These are phyloP conservation scores for Fusarium humuli DNA, from an alignment of 2,329 filamentous ascomycete species.

Conservation along the genomic window DNA sequence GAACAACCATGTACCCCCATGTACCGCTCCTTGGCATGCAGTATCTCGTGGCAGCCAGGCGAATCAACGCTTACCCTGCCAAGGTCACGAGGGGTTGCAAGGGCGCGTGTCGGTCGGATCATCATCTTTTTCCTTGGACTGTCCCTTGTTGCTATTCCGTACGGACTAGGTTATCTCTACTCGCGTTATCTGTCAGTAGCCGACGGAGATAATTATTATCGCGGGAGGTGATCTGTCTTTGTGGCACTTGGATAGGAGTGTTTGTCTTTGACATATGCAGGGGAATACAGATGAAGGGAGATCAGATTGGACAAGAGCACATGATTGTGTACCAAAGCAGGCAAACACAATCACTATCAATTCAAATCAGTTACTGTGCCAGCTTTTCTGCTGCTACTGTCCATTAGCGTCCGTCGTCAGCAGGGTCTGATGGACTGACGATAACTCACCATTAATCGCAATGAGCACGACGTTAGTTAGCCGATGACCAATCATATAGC, in stretches of 20 bases:
- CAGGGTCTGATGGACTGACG: constrained; percentile 16
- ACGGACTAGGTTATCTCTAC: background rate
- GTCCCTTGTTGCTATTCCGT: constrained; percentile 6
- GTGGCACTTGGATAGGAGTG: background rate
- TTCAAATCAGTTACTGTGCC: constrained; percentile 22
- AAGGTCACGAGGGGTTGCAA: constrained; percentile 34
- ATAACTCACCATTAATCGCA: constrained; percentile 11
- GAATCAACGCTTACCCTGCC: constrained; percentile 33
- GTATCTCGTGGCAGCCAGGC: constrained; percentile 29
- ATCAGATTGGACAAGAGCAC: background rate
- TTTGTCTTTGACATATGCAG: constrained; percentile 3
- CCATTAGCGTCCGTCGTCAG: constrained; percentile 33
- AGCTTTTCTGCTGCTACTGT: constrained; percentile 17
- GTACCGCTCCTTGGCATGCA: constrained; percentile 32
- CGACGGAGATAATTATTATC: background rate
- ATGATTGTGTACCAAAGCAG: background rate
- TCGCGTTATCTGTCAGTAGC: constrained; percentile 12
- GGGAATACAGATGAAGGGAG: background rate
- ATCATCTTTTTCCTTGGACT: constrained; percentile 20
- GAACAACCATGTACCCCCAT: constrained; percentile 20
- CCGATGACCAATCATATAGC: constrained; percentile 24
- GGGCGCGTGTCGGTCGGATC: constrained; percentile 31
- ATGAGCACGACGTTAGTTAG: constrained; percentile 17
- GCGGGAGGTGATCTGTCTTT: constrained; percentile 2
- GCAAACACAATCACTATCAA: constrained; percentile 8